phyloP scores from a whole-genome alignment of 441 rosid genomes.

The Populus hybrid region DNA sequence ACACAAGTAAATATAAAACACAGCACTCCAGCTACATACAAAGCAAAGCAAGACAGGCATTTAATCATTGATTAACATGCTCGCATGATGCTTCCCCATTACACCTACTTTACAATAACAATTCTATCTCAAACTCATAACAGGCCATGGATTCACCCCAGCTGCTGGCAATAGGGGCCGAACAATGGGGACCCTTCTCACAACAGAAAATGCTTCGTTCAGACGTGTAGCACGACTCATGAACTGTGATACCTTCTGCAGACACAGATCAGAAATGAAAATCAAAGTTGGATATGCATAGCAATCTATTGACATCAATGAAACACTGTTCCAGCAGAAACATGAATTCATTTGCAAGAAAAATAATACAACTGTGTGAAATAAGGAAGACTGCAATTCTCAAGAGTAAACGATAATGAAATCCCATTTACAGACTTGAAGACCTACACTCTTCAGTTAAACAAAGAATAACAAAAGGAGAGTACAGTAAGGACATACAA shows the following conservation, averaged over 20 bases:
- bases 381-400: background rate
- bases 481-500: too few species aligned
- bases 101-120: conserved; percentile 1
- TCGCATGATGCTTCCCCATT: conserved; percentile 16
- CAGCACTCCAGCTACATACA: conserved; percentile 10
- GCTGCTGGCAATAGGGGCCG: conserved; percentile 65
- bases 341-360: background rate
- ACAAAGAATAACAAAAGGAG: background rate
- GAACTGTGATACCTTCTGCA: conserved; percentile 74
- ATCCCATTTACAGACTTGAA: background rate
- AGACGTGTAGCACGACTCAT: conserved; percentile 76
- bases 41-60: conserved; percentile 16
- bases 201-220: conserved; percentile 80
- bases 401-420: background rate
- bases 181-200: conserved; percentile 68
- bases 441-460: background rate
- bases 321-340: background rate
- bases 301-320: background rate
- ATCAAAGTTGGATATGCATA: background rate
- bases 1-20: conserved; percentile 13
- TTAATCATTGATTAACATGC: conserved; percentile 8
- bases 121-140: conserved; percentile 67
- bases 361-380: too few species aligned
- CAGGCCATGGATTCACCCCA: conserved; percentile 71
- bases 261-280: background rate